phyloP scores from a whole-genome alignment of 2,329 filamentous ascomycete species.

The Colletotrichum orchidophilum region DNA sequence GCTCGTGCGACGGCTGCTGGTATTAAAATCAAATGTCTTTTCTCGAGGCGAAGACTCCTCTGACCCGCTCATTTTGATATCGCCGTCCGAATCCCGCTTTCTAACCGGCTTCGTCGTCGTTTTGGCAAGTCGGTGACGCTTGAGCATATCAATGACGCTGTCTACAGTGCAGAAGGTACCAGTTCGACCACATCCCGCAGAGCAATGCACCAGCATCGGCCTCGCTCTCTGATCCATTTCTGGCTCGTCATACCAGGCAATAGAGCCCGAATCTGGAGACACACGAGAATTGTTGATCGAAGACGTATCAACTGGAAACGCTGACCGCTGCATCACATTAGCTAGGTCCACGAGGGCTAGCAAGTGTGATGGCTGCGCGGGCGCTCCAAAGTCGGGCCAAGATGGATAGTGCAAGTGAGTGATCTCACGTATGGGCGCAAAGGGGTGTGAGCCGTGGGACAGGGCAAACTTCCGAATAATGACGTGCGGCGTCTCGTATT shows the following conservation, averaged over 20 bases:
- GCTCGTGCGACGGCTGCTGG: conserved; percentile 23
- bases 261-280: conserved; percentile 42
- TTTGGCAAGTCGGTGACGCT: conserved; percentile 73
- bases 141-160: conserved; percentile 94
- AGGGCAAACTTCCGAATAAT: conserved; percentile 89
- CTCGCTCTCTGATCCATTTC: conserved; percentile 62
- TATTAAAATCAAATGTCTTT: conserved; percentile 36
- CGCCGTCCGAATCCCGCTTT: conserved; percentile 51
- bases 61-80: conserved; percentile 53
- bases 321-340: conserved; percentile 75
- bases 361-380: conserved; percentile 87
- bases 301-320: conserved; percentile 56
- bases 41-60: conserved; percentile 43
- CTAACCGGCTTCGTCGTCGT: conserved; percentile 36
- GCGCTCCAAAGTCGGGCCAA: conserved; percentile 98
- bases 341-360: conserved; percentile 90
- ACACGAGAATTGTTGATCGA: conserved; percentile 44
- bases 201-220: conserved; percentile 93
- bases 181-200: conserved; percentile 93
- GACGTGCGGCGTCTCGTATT: conserved; percentile 75
- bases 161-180: conserved; percentile 98
- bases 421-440: conserved; percentile 87
- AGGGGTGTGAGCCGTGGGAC: conserved; percentile 79
- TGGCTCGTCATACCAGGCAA: conserved; percentile 67
- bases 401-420: conserved; percentile 93